These are phyloP conservation scores for Suhomyces canberraensis DNA, from an alignment of 805 yeast genomes.

Conservation along the genomic window DNA sequence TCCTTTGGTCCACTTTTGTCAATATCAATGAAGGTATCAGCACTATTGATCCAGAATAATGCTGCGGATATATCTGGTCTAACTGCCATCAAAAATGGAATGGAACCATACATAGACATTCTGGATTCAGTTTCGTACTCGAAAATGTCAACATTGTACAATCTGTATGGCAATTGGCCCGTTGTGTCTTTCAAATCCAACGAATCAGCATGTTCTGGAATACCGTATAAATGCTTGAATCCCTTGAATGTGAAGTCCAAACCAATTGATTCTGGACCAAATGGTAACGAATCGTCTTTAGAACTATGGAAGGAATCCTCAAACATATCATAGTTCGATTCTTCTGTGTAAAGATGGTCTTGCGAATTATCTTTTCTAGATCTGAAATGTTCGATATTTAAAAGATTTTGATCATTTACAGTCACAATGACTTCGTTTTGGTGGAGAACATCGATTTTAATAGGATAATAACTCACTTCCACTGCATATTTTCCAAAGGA, in stretches of 20 bases:
- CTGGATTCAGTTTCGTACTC: conserved; percentile 83
- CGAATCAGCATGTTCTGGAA: conserved; percentile 93
- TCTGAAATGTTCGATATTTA: conserved; percentile 85
- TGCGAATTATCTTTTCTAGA: conserved; percentile 24
- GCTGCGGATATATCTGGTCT: conserved; percentile 62
- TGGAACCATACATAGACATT: conserved; percentile 92
- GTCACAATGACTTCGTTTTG: conserved; percentile 47
- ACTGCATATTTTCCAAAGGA: neutral
- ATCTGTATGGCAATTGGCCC: conserved; percentile 69
- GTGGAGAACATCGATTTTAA: conserved; percentile 48
- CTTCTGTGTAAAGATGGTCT: conserved; percentile 50
- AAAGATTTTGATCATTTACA: conserved; percentile 64
- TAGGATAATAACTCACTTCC: conserved; percentile 43
- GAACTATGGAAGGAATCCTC: conserved; percentile 59
- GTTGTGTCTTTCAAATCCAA: conserved; percentile 70
- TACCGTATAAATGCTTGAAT: conserved; percentile 74
- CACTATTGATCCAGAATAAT: conserved; percentile 86
- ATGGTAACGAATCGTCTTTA: conserved; percentile 57
- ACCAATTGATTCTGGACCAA: conserved; percentile 90
- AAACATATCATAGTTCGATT: conserved; percentile 65
- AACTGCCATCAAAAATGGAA: conserved; percentile 80
- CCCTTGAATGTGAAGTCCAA: conserved; percentile 67
- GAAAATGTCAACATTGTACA: conserved; percentile 91
- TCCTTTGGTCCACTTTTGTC: conserved; percentile 27
- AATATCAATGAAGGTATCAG: conserved; percentile 88